Base-by-base conservation (phyloP, 192 early-diverging fungal genomes). In the Gamsiella multidivaricata region DNA sequence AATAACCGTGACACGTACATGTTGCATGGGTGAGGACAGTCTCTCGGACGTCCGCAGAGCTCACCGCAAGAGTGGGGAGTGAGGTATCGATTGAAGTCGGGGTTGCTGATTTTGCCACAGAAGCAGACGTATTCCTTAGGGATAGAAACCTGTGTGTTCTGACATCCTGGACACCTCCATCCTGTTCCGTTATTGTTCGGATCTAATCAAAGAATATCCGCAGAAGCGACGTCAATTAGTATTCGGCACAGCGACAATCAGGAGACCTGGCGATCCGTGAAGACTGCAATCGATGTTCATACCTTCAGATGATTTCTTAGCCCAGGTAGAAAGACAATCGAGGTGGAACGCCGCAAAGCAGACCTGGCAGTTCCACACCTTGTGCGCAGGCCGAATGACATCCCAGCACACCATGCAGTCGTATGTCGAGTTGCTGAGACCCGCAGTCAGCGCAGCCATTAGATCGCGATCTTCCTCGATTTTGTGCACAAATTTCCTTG, bases 381-480 rank as follows among this genome's bases (percentile, higher is more conserved):
- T 82, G 73, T 96, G 87, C 7, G 83, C 84, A 12, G 81, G 84
- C 46, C 87, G 83, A 52, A 98, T 85, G 20, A 81, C 80, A 82
- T 98, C 96, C 86, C 91, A 96, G 82, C 97, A 98, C 10, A 98
- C 90, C 95, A 97, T 95, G 84, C 97, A 98, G 67, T 98, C 96
- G 81, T 97, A 97, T 0, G 88, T 81, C 14, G 88, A 86, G 33
- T 80, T 88, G 20, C 78, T 85, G 50, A 97, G 83, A 32, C 87
- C 88, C 46, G 87, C 80, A 2, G 88, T 86, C 28, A 96, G 80
- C 10, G 88, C 83, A 5, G 82, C 84, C 58, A 89, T 75, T 34
- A 95, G 82, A 73, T 93, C 91, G 18, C 66, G 65, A 32, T 78
- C 74, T 31, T 78, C 74, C 32, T 78, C 74, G 9, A 69, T 61